Percentiles rank a stretch among this genome's conserved stretches.
phyloP scores from a whole-genome alignment of 805 yeast species.

The Kuraishia hungarica region DNA sequence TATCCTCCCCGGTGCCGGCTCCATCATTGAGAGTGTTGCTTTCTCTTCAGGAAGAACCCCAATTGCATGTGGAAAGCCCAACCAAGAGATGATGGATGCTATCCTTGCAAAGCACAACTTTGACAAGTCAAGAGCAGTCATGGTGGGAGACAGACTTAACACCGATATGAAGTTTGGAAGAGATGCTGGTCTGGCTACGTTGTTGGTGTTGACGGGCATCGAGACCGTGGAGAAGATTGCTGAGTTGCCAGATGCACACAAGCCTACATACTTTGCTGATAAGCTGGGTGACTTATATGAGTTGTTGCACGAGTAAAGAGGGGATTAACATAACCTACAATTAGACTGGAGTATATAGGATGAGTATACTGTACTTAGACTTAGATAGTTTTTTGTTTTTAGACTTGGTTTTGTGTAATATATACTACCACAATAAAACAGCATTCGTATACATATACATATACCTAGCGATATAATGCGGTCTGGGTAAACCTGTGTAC shows the following conservation, averaged over 20 bases:
- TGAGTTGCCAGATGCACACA: slow-evolving; percentile 26
- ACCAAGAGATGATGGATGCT: slow-evolving; percentile 82
- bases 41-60: slow-evolving; percentile 77
- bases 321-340: neutral
- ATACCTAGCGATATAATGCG: too few relatives aligned
- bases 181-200: slow-evolving; percentile 78
- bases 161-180: slow-evolving; percentile 92
- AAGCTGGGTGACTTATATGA: slow-evolving; percentile 75
- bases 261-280: slow-evolving; percentile 62
- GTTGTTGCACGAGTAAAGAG: slow-evolving; percentile 14
- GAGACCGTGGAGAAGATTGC: slow-evolving; percentile 63
- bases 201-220: slow-evolving; percentile 87
- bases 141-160: slow-evolving; percentile 94
- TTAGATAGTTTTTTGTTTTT: too few relatives aligned
- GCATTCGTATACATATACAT: too few relatives aligned
- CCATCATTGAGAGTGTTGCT: slow-evolving; percentile 71
- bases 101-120: slow-evolving; percentile 59
- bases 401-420: too few relatives aligned
- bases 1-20: slow-evolving; percentile 92
- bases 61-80: slow-evolving; percentile 89
- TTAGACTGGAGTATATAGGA: neutral
- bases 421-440: too few relatives aligned
- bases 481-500: too few relatives aligned
- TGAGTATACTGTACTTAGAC: neutral
- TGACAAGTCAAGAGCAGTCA: slow-evolving; percentile 57